Conservation (phyloP, 2,329 filamentous ascomycete genomes). For the Pyrenochaeta sp. region DNA sequence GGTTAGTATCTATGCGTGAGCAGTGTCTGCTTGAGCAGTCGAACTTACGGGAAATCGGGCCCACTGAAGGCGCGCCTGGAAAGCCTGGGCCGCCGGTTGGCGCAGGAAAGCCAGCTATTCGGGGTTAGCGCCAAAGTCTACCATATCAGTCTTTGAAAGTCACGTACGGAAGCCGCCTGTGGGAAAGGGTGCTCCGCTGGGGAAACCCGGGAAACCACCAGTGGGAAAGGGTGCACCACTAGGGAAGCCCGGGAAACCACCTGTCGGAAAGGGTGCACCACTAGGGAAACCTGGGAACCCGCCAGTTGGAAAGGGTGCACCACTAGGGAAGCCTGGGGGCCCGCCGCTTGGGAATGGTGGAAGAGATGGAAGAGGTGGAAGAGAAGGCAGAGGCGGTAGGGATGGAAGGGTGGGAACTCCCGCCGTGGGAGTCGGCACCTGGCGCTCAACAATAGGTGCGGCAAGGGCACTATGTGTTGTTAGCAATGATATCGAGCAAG, state of each 20-base stretch:
- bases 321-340: neutral
- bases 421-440: neutral
- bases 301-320: neutral
- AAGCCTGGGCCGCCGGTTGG: neutral
- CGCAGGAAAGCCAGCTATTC: neutral
- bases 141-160: neutral
- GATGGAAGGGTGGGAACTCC: neutral
- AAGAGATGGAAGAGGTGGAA: neutral
- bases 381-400: neutral
- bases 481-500: neutral
- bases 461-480: constrained; percentile 8
- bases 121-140: neutral
- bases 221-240: neutral
- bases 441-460: constrained; percentile 11
- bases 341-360: too few relatives aligned
- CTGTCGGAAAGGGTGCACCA: neutral
- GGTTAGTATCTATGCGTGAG: too few relatives aligned
- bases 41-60: neutral
- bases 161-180: neutral
- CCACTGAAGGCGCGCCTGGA: neutral
- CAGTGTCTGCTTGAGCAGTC: neutral
- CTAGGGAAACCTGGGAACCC: neutral
- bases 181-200: neutral
- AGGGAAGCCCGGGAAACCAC: neutral
- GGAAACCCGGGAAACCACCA: neutral